Evolutionary conservation across 1,284 basidiomycete genomes (phyloP).

Genomic region (Malassezia equina): DNA sequence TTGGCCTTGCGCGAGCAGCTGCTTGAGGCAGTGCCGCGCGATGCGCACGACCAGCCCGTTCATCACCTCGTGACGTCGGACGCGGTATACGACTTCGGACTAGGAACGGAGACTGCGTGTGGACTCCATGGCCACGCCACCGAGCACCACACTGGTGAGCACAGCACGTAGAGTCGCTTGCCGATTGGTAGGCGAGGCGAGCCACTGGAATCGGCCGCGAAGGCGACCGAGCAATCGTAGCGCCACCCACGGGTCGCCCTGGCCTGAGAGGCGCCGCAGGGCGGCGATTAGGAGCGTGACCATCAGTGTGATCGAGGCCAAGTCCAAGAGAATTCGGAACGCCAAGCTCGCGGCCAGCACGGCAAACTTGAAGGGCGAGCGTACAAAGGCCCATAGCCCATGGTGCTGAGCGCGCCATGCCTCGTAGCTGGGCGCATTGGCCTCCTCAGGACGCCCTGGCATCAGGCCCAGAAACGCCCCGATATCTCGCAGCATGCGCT

Average conservation of each 20-base stretch:
- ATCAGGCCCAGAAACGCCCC: slow-evolving; percentile 20
- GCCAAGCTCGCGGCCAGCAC: slow-evolving; percentile 14
- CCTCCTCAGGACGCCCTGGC: slow-evolving; percentile 3
- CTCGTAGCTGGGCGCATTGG: slow-evolving; percentile 15
- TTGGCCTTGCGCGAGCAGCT: slow-evolving; percentile 12
- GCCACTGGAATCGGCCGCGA: slow-evolving; percentile 1
- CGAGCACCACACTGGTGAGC: slow-evolving; percentile 12
- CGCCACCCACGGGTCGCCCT: slow-evolving; percentile 25
- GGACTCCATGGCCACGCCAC: slow-evolving; percentile 12
- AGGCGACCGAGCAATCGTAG: slow-evolving; percentile 17
- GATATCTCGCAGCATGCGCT: slow-evolving; percentile 24
- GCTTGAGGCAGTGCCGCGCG: slow-evolving; percentile 6
- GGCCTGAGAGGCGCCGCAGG: slow-evolving; percentile 21
- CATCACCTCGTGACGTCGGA: slow-evolving; percentile 4
- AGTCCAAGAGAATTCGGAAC: slow-evolving; percentile 24
- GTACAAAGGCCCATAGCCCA: slow-evolving; percentile 6
- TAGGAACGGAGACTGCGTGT: not conserved
- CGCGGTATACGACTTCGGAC: not conserved
- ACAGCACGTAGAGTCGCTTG: slow-evolving; percentile 10
- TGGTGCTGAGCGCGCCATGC: slow-evolving; percentile 7
- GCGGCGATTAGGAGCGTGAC: slow-evolving; percentile 17
- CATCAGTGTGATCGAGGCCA: slow-evolving; percentile 22
- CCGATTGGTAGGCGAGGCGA: slow-evolving; percentile 9
- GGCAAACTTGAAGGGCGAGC: slow-evolving; percentile 13
- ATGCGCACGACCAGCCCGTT: slow-evolving; percentile 2